phyloP scores from a whole-genome alignment of 345 rosid species.

The Crucihimalaya himalaica region DNA sequence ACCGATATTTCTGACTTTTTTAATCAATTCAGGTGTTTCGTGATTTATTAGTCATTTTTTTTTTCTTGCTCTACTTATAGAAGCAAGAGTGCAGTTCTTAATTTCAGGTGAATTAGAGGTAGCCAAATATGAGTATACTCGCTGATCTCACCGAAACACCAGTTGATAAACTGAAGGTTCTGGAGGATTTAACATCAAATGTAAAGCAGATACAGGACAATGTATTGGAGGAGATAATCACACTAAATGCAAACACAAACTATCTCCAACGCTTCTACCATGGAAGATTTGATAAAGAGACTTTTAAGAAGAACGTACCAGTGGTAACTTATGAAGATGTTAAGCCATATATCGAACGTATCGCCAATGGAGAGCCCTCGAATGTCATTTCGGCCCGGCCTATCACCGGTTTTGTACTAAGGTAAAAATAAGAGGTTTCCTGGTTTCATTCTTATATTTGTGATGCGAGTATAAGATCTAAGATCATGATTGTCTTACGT shows the following conservation, averaged over 20 bases:
- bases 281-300: slow-evolving; percentile 47
- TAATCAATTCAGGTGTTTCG: background rate
- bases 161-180: slow-evolving; percentile 34
- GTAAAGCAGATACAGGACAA: slow-evolving; percentile 52
- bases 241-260: slow-evolving; percentile 49
- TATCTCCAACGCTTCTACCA: slow-evolving; percentile 52
- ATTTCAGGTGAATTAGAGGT: background rate
- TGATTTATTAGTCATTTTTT: background rate
- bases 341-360: slow-evolving; percentile 58
- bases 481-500: background rate
- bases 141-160: background rate
- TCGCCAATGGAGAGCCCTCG: slow-evolving; percentile 63
- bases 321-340: slow-evolving; percentile 73
- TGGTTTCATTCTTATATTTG: background rate
- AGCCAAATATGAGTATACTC: slow-evolving; percentile 2
- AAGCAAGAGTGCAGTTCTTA: background rate
- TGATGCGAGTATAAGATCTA: background rate
- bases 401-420: slow-evolving; percentile 70
- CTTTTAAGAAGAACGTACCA: slow-evolving; percentile 59
- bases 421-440: slow-evolving; percentile 35
- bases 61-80: background rate
- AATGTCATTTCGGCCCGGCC: slow-evolving; percentile 59
- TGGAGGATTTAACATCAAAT: slow-evolving; percentile 68
- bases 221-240: slow-evolving; percentile 53
- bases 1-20: background rate